Evolutionary conservation across 768 basidiomycete species (phyloP), one percentile per base, ranked within the genome.

Genomic region (Paxillus involutus): DNA sequence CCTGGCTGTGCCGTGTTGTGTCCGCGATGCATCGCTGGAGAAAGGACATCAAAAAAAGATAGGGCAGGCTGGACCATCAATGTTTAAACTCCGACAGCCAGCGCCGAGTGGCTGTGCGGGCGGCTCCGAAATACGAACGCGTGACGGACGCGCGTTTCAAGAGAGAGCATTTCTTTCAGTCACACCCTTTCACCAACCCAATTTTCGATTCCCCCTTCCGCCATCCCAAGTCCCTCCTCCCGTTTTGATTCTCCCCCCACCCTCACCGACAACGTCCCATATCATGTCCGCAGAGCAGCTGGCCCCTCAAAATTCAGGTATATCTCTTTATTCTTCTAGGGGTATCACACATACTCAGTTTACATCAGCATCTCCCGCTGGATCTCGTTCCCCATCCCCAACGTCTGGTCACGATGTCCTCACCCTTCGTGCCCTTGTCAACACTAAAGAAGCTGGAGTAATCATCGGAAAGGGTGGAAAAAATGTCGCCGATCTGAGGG

Each of bases 401-500:
- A 24, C 58, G 44, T 76, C 79, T 50, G 77, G 80, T 47, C 80
- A 84, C 63, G 91, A 93, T 64, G 79, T 83, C 19, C 80, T 98
- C 63, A 94, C 92, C 64, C 85, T 98, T 47, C 89, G 96, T 62
- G 91, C 95, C 40, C 88, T 98, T 65, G 95, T 98, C 65, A 91
- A 86, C 72, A 96, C 94, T 60, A 97, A 96, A 77, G 95, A 98
- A 71, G 94, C 93, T 51, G 95, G 95, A 62, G 87, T 98, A 67
- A 95, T 97, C 73, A 98, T 98, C 63, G 94, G 96, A 60, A 97
- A 93, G 67, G 94, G 80, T 48, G 97, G 97, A 53, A 93, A 94
- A 79, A 98, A 98, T 68, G 96, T 99, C 66, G 96, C 96, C 59
- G 92, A 95, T 73, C 83, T 99, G 65, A 84, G 97, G 58, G 92